Conservation (phyloP, 306 rosid genomes). For the Lotus japonicus region DNA sequence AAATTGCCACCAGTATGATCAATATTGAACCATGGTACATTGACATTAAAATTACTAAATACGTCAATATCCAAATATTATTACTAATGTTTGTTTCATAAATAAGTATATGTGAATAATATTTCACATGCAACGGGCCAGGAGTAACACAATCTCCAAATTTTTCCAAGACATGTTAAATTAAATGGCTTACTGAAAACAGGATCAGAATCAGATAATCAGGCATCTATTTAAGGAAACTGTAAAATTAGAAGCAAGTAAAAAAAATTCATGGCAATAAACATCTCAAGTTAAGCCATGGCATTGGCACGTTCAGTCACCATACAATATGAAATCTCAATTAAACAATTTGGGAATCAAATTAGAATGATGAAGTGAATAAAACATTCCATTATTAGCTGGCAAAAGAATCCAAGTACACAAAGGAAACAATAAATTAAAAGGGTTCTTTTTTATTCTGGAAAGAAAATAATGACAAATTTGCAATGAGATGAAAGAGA, state of each 20-base stretch:
- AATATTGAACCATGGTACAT: not conserved
- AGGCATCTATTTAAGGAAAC: not conserved
- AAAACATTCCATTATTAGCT: not conserved
- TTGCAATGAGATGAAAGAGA: not conserved
- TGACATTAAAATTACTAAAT: not conserved
- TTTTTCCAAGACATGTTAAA: not conserved
- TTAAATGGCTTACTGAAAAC: not conserved
- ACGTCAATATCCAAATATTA: not conserved
- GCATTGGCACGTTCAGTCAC: not conserved
- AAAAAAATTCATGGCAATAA: not conserved
- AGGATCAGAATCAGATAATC: not conserved
- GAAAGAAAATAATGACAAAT: not conserved
- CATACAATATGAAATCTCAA: not conserved
- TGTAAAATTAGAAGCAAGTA: not conserved
- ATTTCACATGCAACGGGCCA: not conserved
- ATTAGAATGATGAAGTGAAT: not conserved
- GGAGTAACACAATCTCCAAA: not conserved
- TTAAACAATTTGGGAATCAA: not conserved
- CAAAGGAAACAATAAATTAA: not conserved
- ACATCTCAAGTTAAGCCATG: not conserved
- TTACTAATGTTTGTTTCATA: not conserved
- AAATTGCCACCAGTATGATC: not conserved
- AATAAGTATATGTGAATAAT: not conserved
- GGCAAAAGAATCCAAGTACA: not conserved
- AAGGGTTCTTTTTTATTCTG: not conserved